These are phyloP conservation scores for Populus hybrid DNA, from an alignment of 441 rosid genomes.

Conservation along the genomic window DNA sequence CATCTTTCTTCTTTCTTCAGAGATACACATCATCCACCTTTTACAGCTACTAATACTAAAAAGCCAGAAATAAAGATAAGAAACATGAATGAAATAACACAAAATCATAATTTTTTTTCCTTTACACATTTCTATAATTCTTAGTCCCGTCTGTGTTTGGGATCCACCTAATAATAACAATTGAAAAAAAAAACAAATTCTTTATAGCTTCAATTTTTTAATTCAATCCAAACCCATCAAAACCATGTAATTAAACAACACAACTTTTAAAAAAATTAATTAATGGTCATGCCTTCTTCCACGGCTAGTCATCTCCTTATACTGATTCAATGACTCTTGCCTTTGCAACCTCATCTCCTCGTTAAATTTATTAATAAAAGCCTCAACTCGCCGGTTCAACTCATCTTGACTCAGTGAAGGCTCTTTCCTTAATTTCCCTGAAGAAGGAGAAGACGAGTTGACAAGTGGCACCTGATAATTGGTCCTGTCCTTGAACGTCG, in stretches of 20 bases:
- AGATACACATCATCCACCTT: neutral
- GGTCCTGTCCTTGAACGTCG: conserved; percentile 56
- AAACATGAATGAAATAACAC: neutral
- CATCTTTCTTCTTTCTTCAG: no score
- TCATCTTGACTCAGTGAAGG: conserved; percentile 81
- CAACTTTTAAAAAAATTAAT: neutral
- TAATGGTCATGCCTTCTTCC: conserved; percentile 5
- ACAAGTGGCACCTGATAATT: conserved; percentile 29
- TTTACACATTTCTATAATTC: neutral
- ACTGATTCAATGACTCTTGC: conserved; percentile 56
- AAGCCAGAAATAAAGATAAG: neutral
- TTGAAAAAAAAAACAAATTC: neutral
- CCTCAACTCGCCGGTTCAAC: conserved; percentile 78
- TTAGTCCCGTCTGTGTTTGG: neutral
- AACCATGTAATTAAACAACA: neutral
- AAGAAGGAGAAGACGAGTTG: conserved; percentile 12
- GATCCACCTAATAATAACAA: neutral
- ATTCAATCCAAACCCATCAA: neutral
- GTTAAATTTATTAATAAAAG: conserved; percentile 69
- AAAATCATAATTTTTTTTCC: neutral
- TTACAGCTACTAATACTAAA: neutral
- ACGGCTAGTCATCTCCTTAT: conserved; percentile 45
- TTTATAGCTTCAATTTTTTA: neutral
- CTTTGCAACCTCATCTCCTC: conserved; percentile 86
- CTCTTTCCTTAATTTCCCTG: conserved; percentile 52